phyloP scores from a whole-genome alignment of 371 early-diverging fungal species.

The Saksenaea vasiformis region DNA sequence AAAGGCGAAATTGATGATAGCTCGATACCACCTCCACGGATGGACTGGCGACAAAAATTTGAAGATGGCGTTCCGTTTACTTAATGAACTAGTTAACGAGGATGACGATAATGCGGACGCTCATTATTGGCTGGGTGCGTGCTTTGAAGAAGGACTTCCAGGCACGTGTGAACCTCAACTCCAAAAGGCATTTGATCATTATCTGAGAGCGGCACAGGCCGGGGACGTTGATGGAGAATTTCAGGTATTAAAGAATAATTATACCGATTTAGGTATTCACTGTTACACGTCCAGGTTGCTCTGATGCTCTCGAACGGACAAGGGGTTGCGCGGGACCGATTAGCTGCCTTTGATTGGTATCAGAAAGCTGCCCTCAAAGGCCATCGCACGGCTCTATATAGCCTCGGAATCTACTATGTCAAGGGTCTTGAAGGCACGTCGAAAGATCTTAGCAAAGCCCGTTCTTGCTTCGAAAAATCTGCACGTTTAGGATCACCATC shows the following conservation, averaged over 20 bases:
- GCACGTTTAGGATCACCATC: slow-evolving; percentile 44
- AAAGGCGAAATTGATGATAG: slow-evolving; percentile 38
- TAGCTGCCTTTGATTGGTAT: slow-evolving; percentile 56
- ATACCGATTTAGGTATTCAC: neutral
- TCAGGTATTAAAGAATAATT: slow-evolving; percentile 27
- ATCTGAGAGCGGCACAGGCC: slow-evolving; percentile 30
- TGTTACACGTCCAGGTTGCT: slow-evolving; percentile 32
- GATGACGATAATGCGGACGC: slow-evolving; percentile 20
- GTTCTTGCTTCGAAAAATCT: slow-evolving; percentile 42
- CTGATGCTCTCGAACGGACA: slow-evolving; percentile 53
- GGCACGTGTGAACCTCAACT: slow-evolving; percentile 25
- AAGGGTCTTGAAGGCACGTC: slow-evolving; percentile 41
- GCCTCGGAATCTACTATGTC: slow-evolving; percentile 48
- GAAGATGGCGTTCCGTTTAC: slow-evolving; percentile 30
- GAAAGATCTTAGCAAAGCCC: slow-evolving; percentile 37
- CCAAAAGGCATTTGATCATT: slow-evolving; percentile 32
- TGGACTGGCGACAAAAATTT: slow-evolving; percentile 29
- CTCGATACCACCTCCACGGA: slow-evolving; percentile 40
- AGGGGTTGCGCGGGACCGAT: slow-evolving; percentile 48
- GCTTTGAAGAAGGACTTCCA: slow-evolving; percentile 45
- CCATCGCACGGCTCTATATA: slow-evolving; percentile 41
- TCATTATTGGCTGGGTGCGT: slow-evolving; percentile 47
- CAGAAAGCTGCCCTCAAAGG: slow-evolving; percentile 51
- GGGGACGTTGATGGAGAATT: slow-evolving; percentile 40
- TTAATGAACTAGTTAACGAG: slow-evolving; percentile 19